These are phyloP conservation scores for Clonostachys sp. DNA, from an alignment of 2,329 filamentous ascomycete genomes.

Conservation along the genomic window DNA sequence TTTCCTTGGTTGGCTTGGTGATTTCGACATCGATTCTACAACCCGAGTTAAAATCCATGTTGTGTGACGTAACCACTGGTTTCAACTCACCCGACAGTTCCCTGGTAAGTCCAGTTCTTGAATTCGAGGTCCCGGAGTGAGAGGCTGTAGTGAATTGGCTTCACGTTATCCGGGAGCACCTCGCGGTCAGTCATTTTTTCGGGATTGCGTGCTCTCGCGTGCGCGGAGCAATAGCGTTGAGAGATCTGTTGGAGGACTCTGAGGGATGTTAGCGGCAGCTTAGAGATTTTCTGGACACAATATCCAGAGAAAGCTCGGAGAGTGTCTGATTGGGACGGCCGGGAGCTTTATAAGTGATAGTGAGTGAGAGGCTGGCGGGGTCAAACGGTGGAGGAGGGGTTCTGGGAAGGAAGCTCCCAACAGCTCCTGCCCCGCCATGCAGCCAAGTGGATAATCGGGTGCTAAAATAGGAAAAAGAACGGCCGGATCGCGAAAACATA, in stretches of 20 bases:
- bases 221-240: constrained; percentile 25
- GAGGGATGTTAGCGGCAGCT: background rate
- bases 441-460: no score
- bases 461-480: no score
- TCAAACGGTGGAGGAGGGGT: background rate
- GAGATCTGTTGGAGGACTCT: constrained; percentile 17
- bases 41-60: background rate
- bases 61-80: constrained; percentile 3
- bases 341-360: background rate
- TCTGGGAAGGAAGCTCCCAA: background rate
- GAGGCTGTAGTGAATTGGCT: constrained; percentile 81
- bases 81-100: constrained; percentile 57
- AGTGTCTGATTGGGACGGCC: background rate
- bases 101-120: constrained; percentile 70
- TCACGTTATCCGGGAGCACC: constrained; percentile 60
- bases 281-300: background rate
- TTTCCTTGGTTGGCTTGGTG: constrained; percentile 65
- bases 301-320: background rate
- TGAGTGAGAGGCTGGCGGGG: background rate
- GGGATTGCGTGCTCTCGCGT: constrained; percentile 24
- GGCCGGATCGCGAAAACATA: no score
- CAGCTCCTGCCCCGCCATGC: no score
- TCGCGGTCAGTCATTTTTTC: constrained; percentile 54
- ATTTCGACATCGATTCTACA: constrained; percentile 70
- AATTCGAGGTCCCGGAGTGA: constrained; percentile 82